These are phyloP conservation scores for Rhodamnia argentea DNA, from an alignment of 345 rosid genomes.

Conservation along the genomic window DNA sequence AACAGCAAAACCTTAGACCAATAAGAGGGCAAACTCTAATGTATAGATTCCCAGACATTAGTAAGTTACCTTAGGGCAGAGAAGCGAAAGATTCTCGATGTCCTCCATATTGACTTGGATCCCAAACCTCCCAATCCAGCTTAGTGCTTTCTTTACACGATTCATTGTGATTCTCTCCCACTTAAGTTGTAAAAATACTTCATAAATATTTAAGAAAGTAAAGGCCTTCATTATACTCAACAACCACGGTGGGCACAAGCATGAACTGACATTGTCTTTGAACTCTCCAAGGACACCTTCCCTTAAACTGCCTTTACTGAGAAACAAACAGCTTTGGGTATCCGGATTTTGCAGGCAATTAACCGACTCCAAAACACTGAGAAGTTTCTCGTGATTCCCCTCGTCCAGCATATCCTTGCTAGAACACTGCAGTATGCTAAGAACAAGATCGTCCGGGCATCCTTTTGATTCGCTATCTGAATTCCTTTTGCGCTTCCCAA, in stretches of 20 bases:
- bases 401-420: conserved; percentile 30
- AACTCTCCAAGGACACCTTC: neutral
- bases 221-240: conserved; percentile 52
- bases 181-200: conserved; percentile 30
- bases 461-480: conserved; percentile 12
- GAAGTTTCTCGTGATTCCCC: conserved; percentile 41
- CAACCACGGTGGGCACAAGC: conserved; percentile 82
- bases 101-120: conserved; percentile 40
- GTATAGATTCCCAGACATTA: neutral
- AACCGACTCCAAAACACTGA: conserved; percentile 49
- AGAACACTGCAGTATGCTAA: conserved; percentile 33
- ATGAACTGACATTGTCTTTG: conserved; percentile 4
- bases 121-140: conserved; percentile 37
- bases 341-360: conserved; percentile 50
- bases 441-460: conserved; percentile 27
- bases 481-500: conserved; percentile 36
- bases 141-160: conserved; percentile 37
- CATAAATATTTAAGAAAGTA: conserved; percentile 49
- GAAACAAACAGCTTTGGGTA: conserved; percentile 41
- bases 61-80: conserved; percentile 62
- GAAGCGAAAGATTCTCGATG: conserved; percentile 49
- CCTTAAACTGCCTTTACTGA: conserved; percentile 10
- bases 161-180: conserved; percentile 22
- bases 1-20: neutral
- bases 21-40: neutral